Percentiles rank a stretch among this genome's conserved stretches.
These are phyloP conservation scores for Lanmaoa rubissima DNA, from an alignment of 768 basidiomycete species.

Conservation along the genomic window DNA sequence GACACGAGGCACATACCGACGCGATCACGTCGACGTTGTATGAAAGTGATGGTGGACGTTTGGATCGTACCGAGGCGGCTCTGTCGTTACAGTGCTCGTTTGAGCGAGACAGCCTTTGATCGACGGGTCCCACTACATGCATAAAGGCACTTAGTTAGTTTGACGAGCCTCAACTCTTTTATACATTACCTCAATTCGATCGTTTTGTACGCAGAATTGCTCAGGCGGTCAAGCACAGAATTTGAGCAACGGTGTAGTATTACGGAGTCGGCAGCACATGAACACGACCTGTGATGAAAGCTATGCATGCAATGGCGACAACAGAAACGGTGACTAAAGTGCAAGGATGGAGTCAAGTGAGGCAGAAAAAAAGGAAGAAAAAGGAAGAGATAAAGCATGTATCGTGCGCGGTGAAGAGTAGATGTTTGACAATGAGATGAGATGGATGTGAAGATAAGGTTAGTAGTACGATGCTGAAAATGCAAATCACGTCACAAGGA, in stretches of 20 bases:
- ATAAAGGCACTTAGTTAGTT: neutral
- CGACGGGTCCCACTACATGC: too few relatives aligned
- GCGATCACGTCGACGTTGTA: too few relatives aligned
- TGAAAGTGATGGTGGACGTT: too few relatives aligned
- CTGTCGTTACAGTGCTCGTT: too few relatives aligned
- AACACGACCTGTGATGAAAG: conserved; percentile 1
- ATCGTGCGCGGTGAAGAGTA: neutral
- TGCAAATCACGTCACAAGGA: conserved; percentile 1
- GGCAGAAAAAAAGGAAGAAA: neutral
- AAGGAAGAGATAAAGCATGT: neutral
- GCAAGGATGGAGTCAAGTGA: neutral
- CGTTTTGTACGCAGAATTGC: neutral
- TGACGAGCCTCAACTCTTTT: neutral
- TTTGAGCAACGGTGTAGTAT: conserved; percentile 5
- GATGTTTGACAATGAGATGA: neutral
- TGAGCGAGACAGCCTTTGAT: too few relatives aligned
- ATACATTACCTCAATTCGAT: neutral
- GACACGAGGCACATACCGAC: too few relatives aligned
- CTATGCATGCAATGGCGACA: conserved; percentile 12
- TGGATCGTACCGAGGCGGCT: too few relatives aligned
- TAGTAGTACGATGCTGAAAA: conserved; percentile 20
- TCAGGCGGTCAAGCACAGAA: neutral
- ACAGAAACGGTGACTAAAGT: neutral
- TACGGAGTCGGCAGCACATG: conserved; percentile 8
- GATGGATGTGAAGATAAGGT: conserved; percentile 12